Evolutionary conservation across 106 monocot genomes (phyloP), one percentile per base, ranked within the genome.

Genomic region (Cymbidium sinense): DNA sequence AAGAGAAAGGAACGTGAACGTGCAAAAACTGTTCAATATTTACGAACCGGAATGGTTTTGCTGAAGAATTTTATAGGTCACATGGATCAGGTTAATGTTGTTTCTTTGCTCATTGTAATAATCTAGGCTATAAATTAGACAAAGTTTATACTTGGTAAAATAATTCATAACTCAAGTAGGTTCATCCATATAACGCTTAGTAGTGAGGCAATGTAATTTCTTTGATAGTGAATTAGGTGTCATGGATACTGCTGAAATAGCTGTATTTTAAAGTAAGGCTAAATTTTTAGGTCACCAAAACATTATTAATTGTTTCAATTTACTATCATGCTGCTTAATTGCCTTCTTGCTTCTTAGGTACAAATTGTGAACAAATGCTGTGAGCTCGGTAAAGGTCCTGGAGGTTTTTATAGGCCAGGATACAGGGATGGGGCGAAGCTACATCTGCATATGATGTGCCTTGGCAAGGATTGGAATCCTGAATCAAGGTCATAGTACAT

Each of bases 401-500:
- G 93, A 33, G 88, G 93, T 34, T 93, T 93, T 74, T 93, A 90
- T 67, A 84, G 23, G 67, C 93, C 93, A 25, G 84, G 86, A 70
- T 90, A 90, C 70, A 47, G 41, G 12, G 78, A 90, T 73, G 88
- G 88, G 75, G 84, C 88, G 30, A 93, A 88, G 52, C 70, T 90
- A 75, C 70, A 81, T 76, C 34, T 93, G 71, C 77, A 76, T 17
- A 93, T 93, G 90, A 93, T 93, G 92, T 89, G 93, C 72, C 84
- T 93, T 30, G 93, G 93, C n/a, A 88, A 83, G 65, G 88, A 93
- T 74, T 93, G 93, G 90, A 84, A 93, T 78, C 93, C 90, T 27
- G 73, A 85, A 50, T 82, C 83, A 70, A 81, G 77, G 31, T 47
- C 25, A 93, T 75, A 83, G 81, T 41, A 74, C 77, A 21, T 78